Evolutionary conservation across 177 flowering plant species (phyloP), one percentile per base, ranked within the genome.

Genomic region (Vitis hybrid): DNA sequence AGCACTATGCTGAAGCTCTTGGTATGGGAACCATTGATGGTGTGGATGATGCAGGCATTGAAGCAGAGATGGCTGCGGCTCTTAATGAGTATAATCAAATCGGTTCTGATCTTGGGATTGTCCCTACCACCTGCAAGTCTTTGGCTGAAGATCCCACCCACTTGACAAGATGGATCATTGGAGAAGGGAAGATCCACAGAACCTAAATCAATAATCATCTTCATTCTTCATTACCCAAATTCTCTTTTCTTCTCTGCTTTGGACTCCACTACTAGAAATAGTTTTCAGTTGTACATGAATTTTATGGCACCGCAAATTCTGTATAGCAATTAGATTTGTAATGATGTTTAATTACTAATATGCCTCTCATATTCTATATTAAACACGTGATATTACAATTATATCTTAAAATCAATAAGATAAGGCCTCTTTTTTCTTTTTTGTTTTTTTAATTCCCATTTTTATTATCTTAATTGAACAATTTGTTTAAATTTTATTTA

Each of bases 1-100:
- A 79, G 70, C 88, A 89, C 67, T 91, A 92, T 70, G 81, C 86
- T 6, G 92, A 94, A 62, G 81, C 78, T 65, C 77, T 92, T 59
- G 62, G 67, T 60, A 63, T 81, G 79, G 84, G 79, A 17, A 48
- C 63, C 32, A 69, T 84, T 57, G 90, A 75, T 32, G 74, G 75
- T 50, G 67, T 67, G 2, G 89, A 90, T 60, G 84, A 81, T 78
- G 80, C 76, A 18, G 70, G 66, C 6, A 72, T 83, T 63, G 90
- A 80, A 80, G 86, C 81, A 63, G 97, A 92, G 73, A 92, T 94
- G 97, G 87, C 83, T 76, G 86, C 85, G 11, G 88, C 91, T 48
- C 79, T 94, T 2, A 73, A 77, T 30, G 91, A 88, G 72, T 89
- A 81, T 65, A 79, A 84, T 54, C 83, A 71, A 56, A 83, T 92